Percentiles rank a stretch among this genome's conserved stretches.
Conservation (phyloP, 2,329 filamentous ascomycete genomes). For the Colletotrichum limetticola region DNA sequence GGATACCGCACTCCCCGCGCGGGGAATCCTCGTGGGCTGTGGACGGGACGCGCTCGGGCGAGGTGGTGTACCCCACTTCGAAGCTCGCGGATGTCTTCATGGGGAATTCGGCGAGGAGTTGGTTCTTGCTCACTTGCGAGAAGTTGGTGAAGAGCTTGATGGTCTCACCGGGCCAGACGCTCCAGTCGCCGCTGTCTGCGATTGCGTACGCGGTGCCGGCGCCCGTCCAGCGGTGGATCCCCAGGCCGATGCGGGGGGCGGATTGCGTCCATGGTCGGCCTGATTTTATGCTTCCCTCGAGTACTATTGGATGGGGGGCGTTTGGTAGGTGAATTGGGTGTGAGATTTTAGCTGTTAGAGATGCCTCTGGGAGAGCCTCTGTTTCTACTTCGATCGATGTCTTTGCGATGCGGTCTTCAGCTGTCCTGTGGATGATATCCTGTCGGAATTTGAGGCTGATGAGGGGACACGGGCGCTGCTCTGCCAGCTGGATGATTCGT, state of each 20-base stretch:
- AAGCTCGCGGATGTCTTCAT: slow-evolving; percentile 48
- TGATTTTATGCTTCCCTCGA: slow-evolving; percentile 49
- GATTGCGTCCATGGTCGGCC: slow-evolving; percentile 34
- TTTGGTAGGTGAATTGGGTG: slow-evolving; percentile 44
- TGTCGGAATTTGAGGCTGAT: slow-evolving; percentile 52
- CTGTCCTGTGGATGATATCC: slow-evolving; percentile 44
- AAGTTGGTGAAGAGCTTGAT: slow-evolving; percentile 47
- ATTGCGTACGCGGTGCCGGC: slow-evolving; percentile 50
- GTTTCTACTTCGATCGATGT: slow-evolving; percentile 48
- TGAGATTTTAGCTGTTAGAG: slow-evolving; percentile 49
- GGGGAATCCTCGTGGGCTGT: slow-evolving; percentile 45
- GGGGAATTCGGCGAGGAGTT: slow-evolving; percentile 44
- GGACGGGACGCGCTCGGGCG: slow-evolving; percentile 44
- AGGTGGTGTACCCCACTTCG: slow-evolving; percentile 53
- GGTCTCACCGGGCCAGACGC: slow-evolving; percentile 40
- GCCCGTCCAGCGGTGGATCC: slow-evolving; percentile 46
- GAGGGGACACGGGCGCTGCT: slow-evolving; percentile 50
- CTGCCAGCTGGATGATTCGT: slow-evolving; percentile 49
- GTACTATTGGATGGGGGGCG: slow-evolving; percentile 43
- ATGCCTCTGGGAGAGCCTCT: slow-evolving; percentile 51
- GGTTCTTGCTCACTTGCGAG: slow-evolving; percentile 42
- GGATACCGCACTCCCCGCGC: slow-evolving; percentile 46
- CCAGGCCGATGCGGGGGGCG: slow-evolving; percentile 44
- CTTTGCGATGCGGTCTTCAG: slow-evolving; percentile 28
- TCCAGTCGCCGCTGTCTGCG: slow-evolving; percentile 56